Base-by-base conservation (phyloP, 129 eudicot genomes). In the Centaurea solstitialis region DNA sequence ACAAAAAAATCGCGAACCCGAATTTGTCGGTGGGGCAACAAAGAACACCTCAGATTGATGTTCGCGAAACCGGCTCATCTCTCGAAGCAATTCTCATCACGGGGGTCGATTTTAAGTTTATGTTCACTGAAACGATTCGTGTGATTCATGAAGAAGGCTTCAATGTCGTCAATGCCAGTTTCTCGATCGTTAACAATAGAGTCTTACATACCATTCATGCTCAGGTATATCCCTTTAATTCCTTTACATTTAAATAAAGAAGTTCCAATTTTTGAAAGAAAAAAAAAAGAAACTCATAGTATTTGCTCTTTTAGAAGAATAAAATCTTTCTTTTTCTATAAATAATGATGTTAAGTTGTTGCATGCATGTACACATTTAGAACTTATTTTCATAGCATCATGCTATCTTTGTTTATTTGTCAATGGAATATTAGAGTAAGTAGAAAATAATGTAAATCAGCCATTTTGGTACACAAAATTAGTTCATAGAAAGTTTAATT, bases 121-220 rank as follows among this genome's bases (percentile, higher is more conserved):
- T 91, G 88, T 94, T 91, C 45, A 88, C 64, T 20, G 87, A 91
- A 65, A 84, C 83, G 7, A 82, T 94, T 30, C 85, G 88, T 11
- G 75, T 94, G 50, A 73, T 92, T 59, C 93, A 91, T 72, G 98
- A 89, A 81, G 93, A 94, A 82, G 92, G 93, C 12, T 89, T 86
- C 7, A 91, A 91, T n/a, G 90, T 94, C 23, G 80, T 88, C 18
- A 87, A 80, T 68, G 97, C 98, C 30, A 87, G 78, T 47, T 91
- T 80, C 71, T 85, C 94, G 3, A 86, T 87, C 45, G 17, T 76
- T 5, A 87, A 84, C 7, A 76, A 78, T 47, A 73, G 89, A 4
- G 85, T 91, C 30, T 90, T 88, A 76, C 98, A 94, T 85, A 89
- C 93, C 61, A 89, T 94, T 33, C 95, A 87, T 76, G 90, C 92